phyloP scores from a whole-genome alignment of 1,284 basidiomycete genomes.

The Microbotryum silenes-acaulis region DNA sequence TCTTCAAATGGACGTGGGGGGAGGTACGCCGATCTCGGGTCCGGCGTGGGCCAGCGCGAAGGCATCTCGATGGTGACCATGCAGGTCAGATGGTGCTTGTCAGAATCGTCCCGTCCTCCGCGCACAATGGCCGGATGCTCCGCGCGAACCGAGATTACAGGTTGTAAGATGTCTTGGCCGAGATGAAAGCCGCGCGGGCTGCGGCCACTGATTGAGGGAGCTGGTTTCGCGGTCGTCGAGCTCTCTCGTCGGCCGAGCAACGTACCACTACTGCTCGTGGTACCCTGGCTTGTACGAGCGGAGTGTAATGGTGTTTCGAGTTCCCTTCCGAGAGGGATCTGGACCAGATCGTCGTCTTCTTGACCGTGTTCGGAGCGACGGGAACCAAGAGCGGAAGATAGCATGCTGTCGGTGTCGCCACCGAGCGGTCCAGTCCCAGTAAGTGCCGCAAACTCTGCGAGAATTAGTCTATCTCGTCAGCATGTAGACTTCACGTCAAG shows the following conservation, averaged over 20 bases:
- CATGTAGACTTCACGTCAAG: neutral
- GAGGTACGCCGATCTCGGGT: neutral
- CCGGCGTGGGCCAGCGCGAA: constrained; percentile 29
- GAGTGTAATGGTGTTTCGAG: neutral
- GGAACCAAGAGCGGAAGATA: constrained; percentile 21
- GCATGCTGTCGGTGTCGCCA: constrained; percentile 25
- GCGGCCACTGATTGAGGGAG: neutral
- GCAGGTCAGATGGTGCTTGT: constrained; percentile 41
- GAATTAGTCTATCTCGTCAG: neutral
- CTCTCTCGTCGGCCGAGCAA: neutral
- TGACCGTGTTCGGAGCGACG: constrained; percentile 17
- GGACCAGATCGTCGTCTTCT: constrained; percentile 35
- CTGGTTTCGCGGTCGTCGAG: neutral
- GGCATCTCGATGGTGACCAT: constrained; percentile 41
- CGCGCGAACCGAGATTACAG: constrained; percentile 38
- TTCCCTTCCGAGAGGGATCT: neutral
- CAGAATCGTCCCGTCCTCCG: neutral
- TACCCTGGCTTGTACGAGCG: neutral
- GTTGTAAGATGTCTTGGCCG: constrained; percentile 26
- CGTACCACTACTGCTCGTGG: constrained; percentile 5
- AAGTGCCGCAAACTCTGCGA: constrained; percentile 36
- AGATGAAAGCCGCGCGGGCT: neutral
- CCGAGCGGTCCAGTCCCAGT: constrained; percentile 21
- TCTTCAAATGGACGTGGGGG: too few relatives aligned
- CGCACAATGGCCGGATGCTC: constrained; percentile 39